phyloP scores from a whole-genome alignment of 2,329 filamentous ascomycete genomes.

The Sordariomycetes sp. region DNA sequence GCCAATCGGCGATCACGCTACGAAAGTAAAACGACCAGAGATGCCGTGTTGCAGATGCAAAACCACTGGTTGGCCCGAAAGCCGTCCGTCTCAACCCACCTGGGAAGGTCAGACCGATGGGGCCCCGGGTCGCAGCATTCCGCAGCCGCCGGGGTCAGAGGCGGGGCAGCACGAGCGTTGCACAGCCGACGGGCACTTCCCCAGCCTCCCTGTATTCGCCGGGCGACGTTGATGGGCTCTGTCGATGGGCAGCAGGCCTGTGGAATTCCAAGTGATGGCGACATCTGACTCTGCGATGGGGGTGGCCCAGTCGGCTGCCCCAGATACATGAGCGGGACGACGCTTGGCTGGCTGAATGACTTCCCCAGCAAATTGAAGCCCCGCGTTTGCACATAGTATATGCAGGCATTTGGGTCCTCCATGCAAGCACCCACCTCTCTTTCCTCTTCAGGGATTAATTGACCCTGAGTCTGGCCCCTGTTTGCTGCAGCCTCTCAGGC shows the following conservation, averaged over 20 bases:
- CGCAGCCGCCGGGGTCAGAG: background rate
- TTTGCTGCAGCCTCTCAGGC: background rate
- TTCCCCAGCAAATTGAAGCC: background rate
- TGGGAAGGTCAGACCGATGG: background rate
- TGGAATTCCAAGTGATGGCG: background rate
- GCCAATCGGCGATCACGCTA: too few species aligned
- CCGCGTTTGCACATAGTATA: background rate
- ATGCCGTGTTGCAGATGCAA: background rate
- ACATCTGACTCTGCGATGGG: too few species aligned
- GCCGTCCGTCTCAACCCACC: background rate
- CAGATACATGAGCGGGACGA: background rate
- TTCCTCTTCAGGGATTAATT: background rate
- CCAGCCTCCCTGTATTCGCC: background rate
- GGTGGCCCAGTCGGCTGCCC: too few species aligned
- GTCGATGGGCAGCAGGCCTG: background rate
- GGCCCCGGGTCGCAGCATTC: background rate
- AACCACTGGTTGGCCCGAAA: background rate
- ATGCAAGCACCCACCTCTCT: conserved; percentile 2
- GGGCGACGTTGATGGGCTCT: background rate
- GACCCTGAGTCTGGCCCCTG: background rate
- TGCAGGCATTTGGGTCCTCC: background rate
- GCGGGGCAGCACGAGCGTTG: background rate
- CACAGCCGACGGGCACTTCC: background rate
- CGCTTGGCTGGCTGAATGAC: background rate
- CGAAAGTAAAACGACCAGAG: background rate